A percentile compares a stretch with the other conserved stretches of the same genome.
These are phyloP conservation scores for Chaetomium sp. DNA, from an alignment of 2,329 filamentous ascomycete species.

Conservation along the genomic window DNA sequence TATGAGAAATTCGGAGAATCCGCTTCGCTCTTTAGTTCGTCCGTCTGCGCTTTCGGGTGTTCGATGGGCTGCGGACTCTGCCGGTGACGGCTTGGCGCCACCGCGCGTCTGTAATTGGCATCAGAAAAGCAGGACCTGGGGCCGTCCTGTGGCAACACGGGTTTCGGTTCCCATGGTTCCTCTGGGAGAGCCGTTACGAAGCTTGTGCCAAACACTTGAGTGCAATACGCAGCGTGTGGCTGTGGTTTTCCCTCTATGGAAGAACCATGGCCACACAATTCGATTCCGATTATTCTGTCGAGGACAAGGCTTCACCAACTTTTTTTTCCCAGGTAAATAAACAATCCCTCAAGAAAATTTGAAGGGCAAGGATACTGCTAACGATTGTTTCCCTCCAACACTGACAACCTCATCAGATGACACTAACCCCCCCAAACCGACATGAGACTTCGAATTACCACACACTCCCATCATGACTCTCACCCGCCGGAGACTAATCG, in stretches of 20 bases:
- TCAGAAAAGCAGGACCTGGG: conserved; percentile 30
- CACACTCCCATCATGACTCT: not conserved
- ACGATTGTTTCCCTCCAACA: conserved; percentile 7
- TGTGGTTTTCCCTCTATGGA: conserved; percentile 2
- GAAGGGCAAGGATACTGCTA: conserved; percentile 26
- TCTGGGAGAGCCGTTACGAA: conserved; percentile 28
- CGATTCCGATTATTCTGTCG: conserved; percentile 32
- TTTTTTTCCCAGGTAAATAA: conserved; percentile 24
- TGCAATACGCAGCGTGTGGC: conserved; percentile 30
- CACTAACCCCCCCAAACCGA: not conserved
- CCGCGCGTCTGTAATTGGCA: conserved; percentile 29
- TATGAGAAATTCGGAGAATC: conserved; percentile 63
- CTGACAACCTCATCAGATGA: not conserved
- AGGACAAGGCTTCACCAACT: conserved; percentile 28
- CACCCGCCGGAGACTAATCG: not conserved
- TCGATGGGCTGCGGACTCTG: conserved; percentile 24
- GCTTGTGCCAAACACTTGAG: conserved; percentile 30
- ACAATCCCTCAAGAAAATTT: too few species aligned
- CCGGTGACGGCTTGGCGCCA: conserved; percentile 29
- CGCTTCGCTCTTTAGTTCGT: conserved; percentile 22
- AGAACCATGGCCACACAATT: conserved; percentile 22
- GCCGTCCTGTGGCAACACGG: conserved; percentile 11
- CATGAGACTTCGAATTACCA: not conserved
- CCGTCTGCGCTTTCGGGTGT: conserved; percentile 10
- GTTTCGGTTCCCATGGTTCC: conserved; percentile 21